Evolutionary conservation across 495 filamentous ascomycete genomes (phyloP).

Genomic region (Tuber borchii): DNA sequence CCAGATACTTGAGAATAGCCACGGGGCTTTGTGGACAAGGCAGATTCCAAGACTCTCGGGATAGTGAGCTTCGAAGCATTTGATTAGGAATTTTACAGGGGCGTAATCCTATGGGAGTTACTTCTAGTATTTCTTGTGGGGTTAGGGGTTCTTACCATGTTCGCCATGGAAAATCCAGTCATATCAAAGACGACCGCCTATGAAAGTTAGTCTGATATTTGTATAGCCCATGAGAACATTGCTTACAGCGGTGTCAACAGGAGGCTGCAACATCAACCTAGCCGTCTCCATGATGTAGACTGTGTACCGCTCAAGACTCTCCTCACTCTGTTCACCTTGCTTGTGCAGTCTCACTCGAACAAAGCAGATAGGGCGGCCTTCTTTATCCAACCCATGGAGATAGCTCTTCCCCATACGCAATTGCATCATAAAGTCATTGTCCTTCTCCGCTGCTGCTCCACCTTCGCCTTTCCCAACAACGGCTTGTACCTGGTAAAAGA

Average conservation of each 20-base stretch:
- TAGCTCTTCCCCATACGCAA: slow-evolving; percentile 91
- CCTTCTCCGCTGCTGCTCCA: slow-evolving; percentile 56
- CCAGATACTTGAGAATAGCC: slow-evolving; percentile 74
- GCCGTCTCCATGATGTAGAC: slow-evolving; percentile 93
- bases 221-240: slow-evolving; percentile 42
- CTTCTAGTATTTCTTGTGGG: not conserved
- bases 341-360: slow-evolving; percentile 76
- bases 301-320: slow-evolving; percentile 76
- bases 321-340: slow-evolving; percentile 72
- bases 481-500: slow-evolving; percentile 50
- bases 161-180: slow-evolving; percentile 83
- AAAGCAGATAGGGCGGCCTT: slow-evolving; percentile 78
- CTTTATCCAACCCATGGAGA: slow-evolving; percentile 78
- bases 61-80: slow-evolving; percentile 98
- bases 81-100: slow-evolving; percentile 98
- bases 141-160: slow-evolving; percentile 62
- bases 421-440: slow-evolving; percentile 76
- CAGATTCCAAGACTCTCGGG: slow-evolving; percentile 86
- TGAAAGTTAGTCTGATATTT: slow-evolving; percentile 40
- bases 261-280: slow-evolving; percentile 67
- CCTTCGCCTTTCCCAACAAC: slow-evolving; percentile 75
- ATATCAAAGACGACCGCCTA: slow-evolving; percentile 80
- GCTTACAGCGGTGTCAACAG: slow-evolving; percentile 79
- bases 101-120: slow-evolving; percentile 66
- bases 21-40: slow-evolving; percentile 94